Evolutionary conservation across 1,284 basidiomycete genomes (phyloP).

Genomic region (Serendipita sp.): DNA sequence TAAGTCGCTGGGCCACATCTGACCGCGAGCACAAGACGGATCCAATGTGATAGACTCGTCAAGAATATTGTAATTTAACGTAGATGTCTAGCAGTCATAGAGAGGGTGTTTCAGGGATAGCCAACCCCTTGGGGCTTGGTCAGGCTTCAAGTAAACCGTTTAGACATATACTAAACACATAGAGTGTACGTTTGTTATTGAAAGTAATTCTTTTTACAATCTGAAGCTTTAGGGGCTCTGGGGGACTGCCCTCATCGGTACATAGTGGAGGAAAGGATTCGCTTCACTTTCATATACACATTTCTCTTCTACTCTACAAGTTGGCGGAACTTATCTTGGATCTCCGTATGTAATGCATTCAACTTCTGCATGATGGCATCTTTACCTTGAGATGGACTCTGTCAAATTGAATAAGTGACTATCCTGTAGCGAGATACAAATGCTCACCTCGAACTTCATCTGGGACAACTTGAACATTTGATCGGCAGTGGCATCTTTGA

Average conservation of each 20-base stretch:
- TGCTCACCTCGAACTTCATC: constrained; percentile 88
- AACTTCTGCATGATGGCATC: constrained; percentile 68
- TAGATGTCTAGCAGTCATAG: no score
- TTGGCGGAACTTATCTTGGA: constrained; percentile 80
- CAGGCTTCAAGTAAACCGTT: no score
- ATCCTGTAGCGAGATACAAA: constrained; percentile 4
- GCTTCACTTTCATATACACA: not conserved
- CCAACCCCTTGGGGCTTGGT: no score
- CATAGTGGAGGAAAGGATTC: not conserved
- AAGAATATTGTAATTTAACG: no score
- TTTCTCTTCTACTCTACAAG: constrained; percentile 46
- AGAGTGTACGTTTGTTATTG: no score
- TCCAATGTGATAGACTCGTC: no score
- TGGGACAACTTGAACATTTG: constrained; percentile 93
- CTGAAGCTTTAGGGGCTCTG: no score
- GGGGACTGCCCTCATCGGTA: no score
- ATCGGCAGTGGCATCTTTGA: constrained; percentile 79
- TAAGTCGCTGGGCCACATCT: not conserved
- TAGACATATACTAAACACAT: no score
- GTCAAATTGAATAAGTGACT: constrained; percentile 11
- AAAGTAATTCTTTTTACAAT: no score
- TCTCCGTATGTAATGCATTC: constrained; percentile 66
- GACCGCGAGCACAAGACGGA: no score
- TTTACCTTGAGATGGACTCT: constrained; percentile 79
- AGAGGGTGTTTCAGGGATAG: no score